Evolutionary conservation across 495 filamentous ascomycete genomes (phyloP), one percentile per base, ranked within the genome.

Genomic region (Tuber umbilicatum): DNA sequence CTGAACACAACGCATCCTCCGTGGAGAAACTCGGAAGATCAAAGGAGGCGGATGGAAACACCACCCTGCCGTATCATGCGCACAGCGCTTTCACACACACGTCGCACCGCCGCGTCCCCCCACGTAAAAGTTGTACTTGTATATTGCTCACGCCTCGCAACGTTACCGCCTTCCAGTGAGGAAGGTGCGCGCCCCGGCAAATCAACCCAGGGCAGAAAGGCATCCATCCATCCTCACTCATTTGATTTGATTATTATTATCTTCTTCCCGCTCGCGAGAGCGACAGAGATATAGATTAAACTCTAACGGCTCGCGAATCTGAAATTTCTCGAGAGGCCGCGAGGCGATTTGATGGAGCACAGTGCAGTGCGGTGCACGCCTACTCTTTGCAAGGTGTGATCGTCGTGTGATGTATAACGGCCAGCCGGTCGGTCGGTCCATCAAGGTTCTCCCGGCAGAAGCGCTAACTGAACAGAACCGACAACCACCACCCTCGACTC

Each of bases 241-340:
- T n/a, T n/a, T n/a, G n/a, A n/a, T n/a, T n/a, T n/a, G n/a, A n/a
- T n/a, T n/a, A n/a, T n/a, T n/a, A n/a, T n/a, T 10, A n/a, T 14
- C 23, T 27, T 14, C n/a, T 3, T 12, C 23, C 27, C 50, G 50
- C n/a, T 55, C 27, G 5, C n/a, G 21, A 47, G 45, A 47, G 45
- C 17, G 19, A 47, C 0, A 7, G 12, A 43, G 42, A 16, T 55
- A 14, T 55, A 55, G 9, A 55, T 27, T 27, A 55, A 55, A 55
- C n/a, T 55, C 50, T 27, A 55, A 55, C 50, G n/a, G n/a, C 50
- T 55, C 50, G 50, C 23, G 50, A 55, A 55, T 55, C 50, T 55
- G 10, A 55, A 27, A 50, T 23, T 55, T 55, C 2, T 27, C 9
- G 2, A 17, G 27, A 55, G n/a, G 50, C n/a, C 0, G 0, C 50